These are phyloP conservation scores for Xylaria venustula DNA, from an alignment of 495 filamentous ascomycete genomes.

Conservation along the genomic window DNA sequence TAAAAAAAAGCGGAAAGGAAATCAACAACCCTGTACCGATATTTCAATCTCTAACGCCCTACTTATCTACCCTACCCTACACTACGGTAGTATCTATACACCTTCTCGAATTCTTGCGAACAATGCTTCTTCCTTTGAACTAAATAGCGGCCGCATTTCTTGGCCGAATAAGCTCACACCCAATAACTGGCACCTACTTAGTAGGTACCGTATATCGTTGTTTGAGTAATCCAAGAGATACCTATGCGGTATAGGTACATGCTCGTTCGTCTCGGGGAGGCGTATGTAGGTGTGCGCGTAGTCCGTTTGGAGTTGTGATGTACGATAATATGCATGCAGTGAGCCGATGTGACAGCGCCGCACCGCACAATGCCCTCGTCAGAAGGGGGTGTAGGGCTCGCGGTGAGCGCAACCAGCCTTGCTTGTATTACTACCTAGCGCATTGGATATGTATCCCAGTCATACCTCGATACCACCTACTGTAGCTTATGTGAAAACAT, in stretches of 20 bases:
- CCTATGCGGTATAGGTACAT: background rate
- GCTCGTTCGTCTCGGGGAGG: background rate
- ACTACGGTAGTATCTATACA: too few relatives aligned
- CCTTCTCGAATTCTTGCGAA: background rate
- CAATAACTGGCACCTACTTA: background rate
- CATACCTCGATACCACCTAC: background rate
- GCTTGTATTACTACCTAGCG: background rate
- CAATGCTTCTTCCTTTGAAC: background rate
- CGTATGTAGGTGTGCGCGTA: background rate
- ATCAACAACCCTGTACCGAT: background rate
- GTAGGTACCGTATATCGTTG: too few relatives aligned
- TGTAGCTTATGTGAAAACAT: background rate
- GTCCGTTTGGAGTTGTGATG: background rate
- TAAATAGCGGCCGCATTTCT: background rate
- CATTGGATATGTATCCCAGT: background rate
- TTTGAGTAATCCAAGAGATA: too few relatives aligned
- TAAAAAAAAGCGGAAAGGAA: too few relatives aligned
- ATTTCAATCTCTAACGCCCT: too few relatives aligned
- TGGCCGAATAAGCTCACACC: background rate
- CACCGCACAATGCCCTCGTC: constrained; percentile 3
- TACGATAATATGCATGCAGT: constrained; percentile 7
- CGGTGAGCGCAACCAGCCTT: background rate
- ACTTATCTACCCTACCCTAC: too few relatives aligned
- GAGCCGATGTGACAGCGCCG: constrained; percentile 9
- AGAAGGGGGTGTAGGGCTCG: background rate